A percentile compares a stretch with the other conserved stretches of the same genome.
These are phyloP conservation scores for Geotrichum fermentans DNA, from an alignment of 1,139 yeast genomes.

Conservation along the genomic window DNA sequence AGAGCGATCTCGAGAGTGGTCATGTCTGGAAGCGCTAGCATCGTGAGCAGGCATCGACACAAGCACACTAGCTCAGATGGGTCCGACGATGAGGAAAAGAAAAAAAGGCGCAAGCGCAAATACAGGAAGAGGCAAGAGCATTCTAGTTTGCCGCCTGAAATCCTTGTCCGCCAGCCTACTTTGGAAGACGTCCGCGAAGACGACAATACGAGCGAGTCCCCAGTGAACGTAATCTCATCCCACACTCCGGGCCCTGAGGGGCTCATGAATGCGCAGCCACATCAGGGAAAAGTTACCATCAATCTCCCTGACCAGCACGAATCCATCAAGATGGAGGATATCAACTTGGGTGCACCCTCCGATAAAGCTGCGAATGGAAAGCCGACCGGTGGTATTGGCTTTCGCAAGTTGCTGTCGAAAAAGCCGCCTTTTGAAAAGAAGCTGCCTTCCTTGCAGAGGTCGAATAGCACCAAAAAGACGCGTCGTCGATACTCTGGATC, in stretches of 20 bases:
- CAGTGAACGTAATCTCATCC: background rate
- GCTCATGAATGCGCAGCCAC: background rate
- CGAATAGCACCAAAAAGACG: constrained; percentile 6
- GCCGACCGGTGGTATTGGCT: background rate
- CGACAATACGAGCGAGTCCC: background rate
- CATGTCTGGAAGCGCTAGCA: constrained; percentile 6
- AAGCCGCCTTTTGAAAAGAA: background rate
- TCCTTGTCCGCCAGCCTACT: background rate
- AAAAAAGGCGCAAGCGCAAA: background rate
- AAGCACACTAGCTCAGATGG: constrained; percentile 1
- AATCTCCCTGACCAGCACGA: background rate
- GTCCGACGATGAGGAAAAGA: constrained; percentile 5
- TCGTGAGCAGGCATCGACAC: background rate
- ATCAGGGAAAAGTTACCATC: background rate
- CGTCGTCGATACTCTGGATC: constrained; percentile 24
- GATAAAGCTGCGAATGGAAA: background rate
- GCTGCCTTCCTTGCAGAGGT: background rate
- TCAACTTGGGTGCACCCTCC: background rate
- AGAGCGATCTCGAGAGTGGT: constrained; percentile 17
- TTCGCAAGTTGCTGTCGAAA: background rate
- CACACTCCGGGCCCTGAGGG: background rate
- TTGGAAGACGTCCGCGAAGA: no score
- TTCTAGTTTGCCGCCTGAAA: background rate
- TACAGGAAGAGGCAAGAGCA: background rate
- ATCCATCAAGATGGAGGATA: background rate